Conservation (phyloP, 2,329 filamentous ascomycete genomes). For the Phialophora expanda region DNA sequence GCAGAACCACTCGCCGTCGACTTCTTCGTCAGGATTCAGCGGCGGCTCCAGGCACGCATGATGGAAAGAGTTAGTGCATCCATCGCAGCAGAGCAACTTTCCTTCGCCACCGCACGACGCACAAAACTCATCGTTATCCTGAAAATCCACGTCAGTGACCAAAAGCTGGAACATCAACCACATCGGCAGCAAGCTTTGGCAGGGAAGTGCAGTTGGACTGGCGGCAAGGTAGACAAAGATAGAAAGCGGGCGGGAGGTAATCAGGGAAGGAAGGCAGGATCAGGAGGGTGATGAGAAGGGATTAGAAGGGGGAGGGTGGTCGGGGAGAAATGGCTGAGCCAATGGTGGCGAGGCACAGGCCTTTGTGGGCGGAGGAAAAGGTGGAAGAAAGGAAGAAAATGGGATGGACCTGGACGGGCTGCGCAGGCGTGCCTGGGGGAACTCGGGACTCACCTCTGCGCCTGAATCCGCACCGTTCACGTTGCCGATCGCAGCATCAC, state of each 20-base stretch:
- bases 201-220: not conserved
- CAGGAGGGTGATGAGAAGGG: conserved; percentile 14
- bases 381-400: conserved; percentile 25
- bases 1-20: conserved; percentile 82
- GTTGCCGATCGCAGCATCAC: conserved; percentile 31
- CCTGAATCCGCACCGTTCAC: conserved; percentile 40
- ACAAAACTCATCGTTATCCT: conserved; percentile 90
- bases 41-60: conserved; percentile 86
- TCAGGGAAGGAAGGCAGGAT: conserved; percentile 7
- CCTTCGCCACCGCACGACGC: conserved; percentile 83
- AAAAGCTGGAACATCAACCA: conserved; percentile 31
- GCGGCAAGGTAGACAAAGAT: not conserved
- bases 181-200: conserved; percentile 1
- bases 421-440: conserved; percentile 5
- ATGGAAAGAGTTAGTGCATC: conserved; percentile 88
- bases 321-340: conserved; percentile 16
- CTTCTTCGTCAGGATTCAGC: conserved; percentile 65
- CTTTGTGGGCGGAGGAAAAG: conserved; percentile 10
- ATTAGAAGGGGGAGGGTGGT: conserved; percentile 17
- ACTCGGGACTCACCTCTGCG: conserved; percentile 54
- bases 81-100: conserved; percentile 90
- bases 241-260: conserved; percentile 9
- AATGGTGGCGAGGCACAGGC: conserved; percentile 22
- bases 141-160: conserved; percentile 30
- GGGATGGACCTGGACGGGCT: conserved; percentile 19